A percentile compares a stretch with the other conserved stretches of the same genome.
Evolutionary conservation across 176 grass and related monocot genomes (phyloP).

Genomic region (Puya raimondii): DNA sequence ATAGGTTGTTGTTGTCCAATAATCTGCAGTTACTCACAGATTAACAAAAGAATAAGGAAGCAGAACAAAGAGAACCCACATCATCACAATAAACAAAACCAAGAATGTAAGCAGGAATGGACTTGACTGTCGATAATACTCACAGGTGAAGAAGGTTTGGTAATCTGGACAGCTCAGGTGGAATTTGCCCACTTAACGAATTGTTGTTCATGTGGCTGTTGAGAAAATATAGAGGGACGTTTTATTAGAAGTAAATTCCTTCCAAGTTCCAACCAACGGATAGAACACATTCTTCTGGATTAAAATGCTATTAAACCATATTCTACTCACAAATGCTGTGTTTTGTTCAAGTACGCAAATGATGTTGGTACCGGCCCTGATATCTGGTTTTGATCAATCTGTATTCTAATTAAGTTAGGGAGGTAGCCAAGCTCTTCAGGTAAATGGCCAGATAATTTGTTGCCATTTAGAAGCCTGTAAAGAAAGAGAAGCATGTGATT

Average conservation of each 20-base stretch:
- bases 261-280: not conserved
- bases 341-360: slow-evolving; percentile 67
- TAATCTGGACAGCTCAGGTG: slow-evolving; percentile 55
- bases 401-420: slow-evolving; percentile 66
- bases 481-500: slow-evolving; percentile 5
- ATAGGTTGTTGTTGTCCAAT: slow-evolving; percentile 26
- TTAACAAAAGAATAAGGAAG: slow-evolving; percentile 3
- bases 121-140: slow-evolving; percentile 12
- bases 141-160: slow-evolving; percentile 81
- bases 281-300: no score
- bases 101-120: slow-evolving; percentile 19
- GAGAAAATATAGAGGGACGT: slow-evolving; percentile 19
- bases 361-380: slow-evolving; percentile 70
- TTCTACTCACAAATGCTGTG: slow-evolving; percentile 75
- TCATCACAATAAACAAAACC: not conserved
- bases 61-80: not conserved
- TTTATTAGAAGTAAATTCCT: slow-evolving; percentile 17
- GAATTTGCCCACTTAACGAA: slow-evolving; percentile 84
- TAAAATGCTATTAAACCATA: slow-evolving; percentile 12
- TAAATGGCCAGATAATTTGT: slow-evolving; percentile 63
- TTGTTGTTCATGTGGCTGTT: slow-evolving; percentile 99
- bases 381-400: slow-evolving; percentile 78
- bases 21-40: slow-evolving; percentile 10
- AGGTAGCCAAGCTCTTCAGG: slow-evolving; percentile 83
- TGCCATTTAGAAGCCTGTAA: slow-evolving; percentile 82